Evolutionary conservation across 1,139 yeast species (phyloP).

Genomic region (Taphrina betulina): DNA sequence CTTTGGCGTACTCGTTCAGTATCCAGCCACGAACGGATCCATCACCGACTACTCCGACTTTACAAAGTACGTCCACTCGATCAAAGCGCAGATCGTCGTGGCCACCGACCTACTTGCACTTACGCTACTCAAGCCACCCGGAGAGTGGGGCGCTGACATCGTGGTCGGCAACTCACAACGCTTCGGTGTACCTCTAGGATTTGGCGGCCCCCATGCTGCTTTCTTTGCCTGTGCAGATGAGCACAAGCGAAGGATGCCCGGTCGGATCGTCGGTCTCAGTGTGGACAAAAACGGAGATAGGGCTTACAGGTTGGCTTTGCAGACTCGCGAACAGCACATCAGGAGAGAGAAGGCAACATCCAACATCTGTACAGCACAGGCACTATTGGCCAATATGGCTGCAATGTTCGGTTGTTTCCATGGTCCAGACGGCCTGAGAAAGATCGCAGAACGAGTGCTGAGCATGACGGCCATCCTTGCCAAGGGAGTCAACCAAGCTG

Average conservation of each 20-base stretch:
- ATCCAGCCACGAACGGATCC: conserved; percentile 85
- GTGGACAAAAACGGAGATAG: conserved; percentile 86
- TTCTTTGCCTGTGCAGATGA: conserved; percentile 81
- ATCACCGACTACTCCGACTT: conserved; percentile 57
- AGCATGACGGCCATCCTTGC: conserved; percentile 76
- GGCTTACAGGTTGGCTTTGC: conserved; percentile 88
- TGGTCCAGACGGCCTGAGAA: conserved; percentile 84
- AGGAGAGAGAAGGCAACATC: conserved; percentile 97
- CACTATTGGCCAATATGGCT: conserved; percentile 88
- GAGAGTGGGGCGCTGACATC: conserved; percentile 84
- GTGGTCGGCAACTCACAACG: conserved; percentile 92
- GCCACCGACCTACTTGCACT: conserved; percentile 90
- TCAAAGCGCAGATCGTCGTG: conserved; percentile 74
- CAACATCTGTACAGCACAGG: conserved; percentile 97
- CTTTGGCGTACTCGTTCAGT: conserved; percentile 85
- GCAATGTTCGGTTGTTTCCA: conserved; percentile 96
- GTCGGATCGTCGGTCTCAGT: conserved; percentile 89
- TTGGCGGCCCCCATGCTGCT: conserved; percentile 99
- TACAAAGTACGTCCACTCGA: conserved; percentile 63
- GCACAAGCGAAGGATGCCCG: conserved; percentile 90
- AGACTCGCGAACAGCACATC: conserved; percentile 97
- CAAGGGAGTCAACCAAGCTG: conserved; percentile 44
- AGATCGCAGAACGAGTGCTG: conserved; percentile 75
- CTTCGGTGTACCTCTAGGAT: conserved; percentile 96
- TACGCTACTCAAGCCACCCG: conserved; percentile 80